A percentile compares a stretch with the other conserved stretches of the same genome.
Evolutionary conservation across 495 filamentous ascomycete species (phyloP).

Genomic region (Lichina pygmaea): DNA sequence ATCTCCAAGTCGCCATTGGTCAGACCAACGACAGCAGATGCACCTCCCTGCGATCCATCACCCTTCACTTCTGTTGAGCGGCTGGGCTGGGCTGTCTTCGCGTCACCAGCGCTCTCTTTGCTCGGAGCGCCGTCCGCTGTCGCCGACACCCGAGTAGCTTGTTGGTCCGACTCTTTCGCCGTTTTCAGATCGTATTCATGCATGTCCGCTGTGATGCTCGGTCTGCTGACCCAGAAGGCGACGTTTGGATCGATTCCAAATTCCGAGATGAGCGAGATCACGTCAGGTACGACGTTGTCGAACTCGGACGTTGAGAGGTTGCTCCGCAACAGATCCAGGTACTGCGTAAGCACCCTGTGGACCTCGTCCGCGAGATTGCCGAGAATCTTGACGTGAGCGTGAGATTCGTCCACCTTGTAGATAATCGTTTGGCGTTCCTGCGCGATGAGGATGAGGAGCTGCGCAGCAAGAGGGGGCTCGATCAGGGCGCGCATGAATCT

Average conservation of each 20-base stretch:
- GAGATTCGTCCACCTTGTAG: slow-evolving; percentile 34
- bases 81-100: neutral
- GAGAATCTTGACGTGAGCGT: slow-evolving; percentile 53
- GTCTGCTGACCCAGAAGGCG: slow-evolving; percentile 68
- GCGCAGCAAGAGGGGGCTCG: slow-evolving; percentile 41
- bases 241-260: slow-evolving; percentile 59
- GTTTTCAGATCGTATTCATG: slow-evolving; percentile 15
- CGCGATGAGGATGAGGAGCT: slow-evolving; percentile 66
- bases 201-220: slow-evolving; percentile 32
- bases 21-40: neutral
- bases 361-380: slow-evolving; percentile 75
- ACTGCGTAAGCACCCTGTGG: slow-evolving; percentile 58
- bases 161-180: slow-evolving; percentile 2
- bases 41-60: neutral
- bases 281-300: slow-evolving; percentile 49
- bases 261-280: slow-evolving; percentile 43
- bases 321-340: slow-evolving; percentile 63
- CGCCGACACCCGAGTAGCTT: slow-evolving; percentile 8
- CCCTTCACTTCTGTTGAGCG: neutral
- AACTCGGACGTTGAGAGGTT: slow-evolving; percentile 57
- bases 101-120: slow-evolving; percentile 4
- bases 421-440: slow-evolving; percentile 65
- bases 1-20: neutral
- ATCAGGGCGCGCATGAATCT: slow-evolving; percentile 56
- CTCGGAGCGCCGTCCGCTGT: slow-evolving; percentile 10